Evolutionary conservation across 768 basidiomycete species (phyloP), one percentile per base, ranked within the genome.

Genomic region (Calocybe cyanea): DNA sequence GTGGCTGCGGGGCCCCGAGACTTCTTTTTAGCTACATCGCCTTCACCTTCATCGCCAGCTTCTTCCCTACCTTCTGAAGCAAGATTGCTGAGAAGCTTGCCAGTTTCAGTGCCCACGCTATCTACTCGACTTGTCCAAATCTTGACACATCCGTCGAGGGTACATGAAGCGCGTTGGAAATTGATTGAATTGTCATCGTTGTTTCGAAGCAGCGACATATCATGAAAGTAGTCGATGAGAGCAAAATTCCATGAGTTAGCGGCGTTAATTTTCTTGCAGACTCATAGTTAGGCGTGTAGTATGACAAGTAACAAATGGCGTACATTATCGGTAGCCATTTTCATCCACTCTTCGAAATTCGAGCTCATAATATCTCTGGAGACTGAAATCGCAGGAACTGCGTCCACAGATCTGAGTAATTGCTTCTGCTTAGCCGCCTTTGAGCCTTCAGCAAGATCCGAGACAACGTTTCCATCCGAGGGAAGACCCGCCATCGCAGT

Each of bases 341-440:
- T 98, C 95, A 99, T 98, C 96, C 96, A 98, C 65, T 98, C 93
- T 63, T 99, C 96, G 59, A 86, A 96, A 57, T 93, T 96, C 31
- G 83, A 86, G 66, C 76, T 90, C 80, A 90, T 89, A n/a, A 92
- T 78, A 53, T 94, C 89, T 53, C 85, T 66, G 0, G 85, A 75
- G 15, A 85, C 78, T 34, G 83, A 75, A 20, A 82, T 77, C 1
- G 67, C 63, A 2, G 80, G 80, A 7, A 79, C 74, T 30, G 80
- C 72, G 28, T 76, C 75, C 2, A 85, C 78, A 19, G 82, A 76
- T 49, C 74, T 78, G 31, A 86, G 70, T 38, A 81, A 77, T 41
- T 81, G 72, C 53, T 82, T 85, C 64, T 78, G 78, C 55, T 76
- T 80, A 13, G 70, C 68, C 10, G 72, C 63, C 30, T 76, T 61